A percentile compares a stretch with the other conserved stretches of the same genome.
Evolutionary conservation across 1,284 basidiomycete species (phyloP).

Genomic region (Trichosporon coremiiforme): DNA sequence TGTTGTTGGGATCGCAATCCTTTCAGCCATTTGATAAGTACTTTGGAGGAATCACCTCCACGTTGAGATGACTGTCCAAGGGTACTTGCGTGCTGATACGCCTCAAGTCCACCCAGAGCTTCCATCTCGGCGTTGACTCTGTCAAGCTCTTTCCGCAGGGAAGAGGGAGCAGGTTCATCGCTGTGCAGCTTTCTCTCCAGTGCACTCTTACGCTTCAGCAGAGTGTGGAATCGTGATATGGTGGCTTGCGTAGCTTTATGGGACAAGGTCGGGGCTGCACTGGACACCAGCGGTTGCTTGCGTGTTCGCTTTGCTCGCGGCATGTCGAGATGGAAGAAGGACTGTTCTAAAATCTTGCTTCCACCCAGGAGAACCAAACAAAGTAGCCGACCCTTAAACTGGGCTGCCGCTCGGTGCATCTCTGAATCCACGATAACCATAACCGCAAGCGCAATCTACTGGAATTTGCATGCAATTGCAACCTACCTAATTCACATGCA

Average conservation of each 20-base stretch:
- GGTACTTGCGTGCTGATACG: constrained; percentile 77
- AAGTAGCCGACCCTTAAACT: not conserved
- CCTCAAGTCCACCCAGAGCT: constrained; percentile 70
- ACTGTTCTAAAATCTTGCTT: not conserved
- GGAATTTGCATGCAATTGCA: too few species aligned
- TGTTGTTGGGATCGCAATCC: constrained; percentile 60
- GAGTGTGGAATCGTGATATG: constrained; percentile 51
- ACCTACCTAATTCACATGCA: too few species aligned
- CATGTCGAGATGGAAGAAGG: constrained; percentile 4
- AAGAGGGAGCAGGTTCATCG: not conserved
- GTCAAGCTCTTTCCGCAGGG: constrained; percentile 47
- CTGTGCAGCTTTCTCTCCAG: constrained; percentile 35
- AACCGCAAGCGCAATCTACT: too few species aligned
- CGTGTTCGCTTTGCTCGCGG: constrained; percentile 24
- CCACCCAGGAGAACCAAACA: constrained; percentile 13
- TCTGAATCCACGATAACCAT: too few species aligned
- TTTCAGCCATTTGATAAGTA: constrained; percentile 73
- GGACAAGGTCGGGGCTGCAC: constrained; percentile 29
- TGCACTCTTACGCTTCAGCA: constrained; percentile 48
- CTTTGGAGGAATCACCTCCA: constrained; percentile 79
- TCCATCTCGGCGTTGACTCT: constrained; percentile 66
- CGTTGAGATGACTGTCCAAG: constrained; percentile 75
- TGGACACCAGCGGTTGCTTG: constrained; percentile 26
- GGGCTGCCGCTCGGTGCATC: too few species aligned
- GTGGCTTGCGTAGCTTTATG: constrained; percentile 48